These are phyloP conservation scores for Thelephora terrestris DNA, from an alignment of 1,284 basidiomycete genomes.

Conservation along the genomic window DNA sequence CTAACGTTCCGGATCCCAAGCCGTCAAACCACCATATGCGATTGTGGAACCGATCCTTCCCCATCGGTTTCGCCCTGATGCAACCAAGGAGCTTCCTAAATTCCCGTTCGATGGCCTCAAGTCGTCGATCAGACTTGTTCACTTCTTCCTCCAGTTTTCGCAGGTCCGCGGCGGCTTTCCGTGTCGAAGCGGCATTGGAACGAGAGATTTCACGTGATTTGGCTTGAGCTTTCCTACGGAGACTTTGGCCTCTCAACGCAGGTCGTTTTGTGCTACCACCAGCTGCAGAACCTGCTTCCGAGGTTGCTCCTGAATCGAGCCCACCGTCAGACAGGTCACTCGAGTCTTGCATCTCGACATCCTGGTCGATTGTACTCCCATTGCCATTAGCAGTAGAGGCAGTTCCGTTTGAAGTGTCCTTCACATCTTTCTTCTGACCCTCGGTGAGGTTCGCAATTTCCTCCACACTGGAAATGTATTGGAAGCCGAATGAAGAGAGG, in stretches of 20 bases:
- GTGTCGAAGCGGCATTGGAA: conserved; percentile 61
- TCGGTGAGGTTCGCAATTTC: conserved; percentile 55
- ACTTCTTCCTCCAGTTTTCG: conserved; percentile 84
- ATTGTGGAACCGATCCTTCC: conserved; percentile 89
- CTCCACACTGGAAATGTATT: conserved; percentile 44
- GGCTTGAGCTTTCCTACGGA: conserved; percentile 42
- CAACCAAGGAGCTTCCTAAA: conserved; percentile 81
- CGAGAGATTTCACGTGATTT: conserved; percentile 64
- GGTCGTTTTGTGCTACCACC: conserved; percentile 15
- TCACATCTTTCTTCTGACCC: conserved; percentile 42
- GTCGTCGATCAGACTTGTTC: conserved; percentile 63
- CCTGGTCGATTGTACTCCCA: conserved; percentile 39
- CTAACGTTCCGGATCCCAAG: conserved; percentile 72
- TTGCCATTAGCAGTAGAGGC: conserved; percentile 13
- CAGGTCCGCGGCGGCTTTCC: conserved; percentile 64
- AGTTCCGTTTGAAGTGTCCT: conserved; percentile 20
- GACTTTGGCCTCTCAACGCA: conserved; percentile 8
- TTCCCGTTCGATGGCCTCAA: conserved; percentile 87
- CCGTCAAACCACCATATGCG: conserved; percentile 99
- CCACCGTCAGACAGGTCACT: conserved; percentile 60
- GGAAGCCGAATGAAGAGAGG: conserved; percentile 5
- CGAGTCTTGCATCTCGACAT: conserved; percentile 46
- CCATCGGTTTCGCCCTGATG: conserved; percentile 80
- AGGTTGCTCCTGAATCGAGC: conserved; percentile 31
- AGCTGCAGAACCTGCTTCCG: conserved; percentile 38